Evolutionary conservation across 352 stramenopile genomes (phyloP), one percentile per base, ranked within the genome.

Genomic region (Phytopythium helicoides): DNA sequence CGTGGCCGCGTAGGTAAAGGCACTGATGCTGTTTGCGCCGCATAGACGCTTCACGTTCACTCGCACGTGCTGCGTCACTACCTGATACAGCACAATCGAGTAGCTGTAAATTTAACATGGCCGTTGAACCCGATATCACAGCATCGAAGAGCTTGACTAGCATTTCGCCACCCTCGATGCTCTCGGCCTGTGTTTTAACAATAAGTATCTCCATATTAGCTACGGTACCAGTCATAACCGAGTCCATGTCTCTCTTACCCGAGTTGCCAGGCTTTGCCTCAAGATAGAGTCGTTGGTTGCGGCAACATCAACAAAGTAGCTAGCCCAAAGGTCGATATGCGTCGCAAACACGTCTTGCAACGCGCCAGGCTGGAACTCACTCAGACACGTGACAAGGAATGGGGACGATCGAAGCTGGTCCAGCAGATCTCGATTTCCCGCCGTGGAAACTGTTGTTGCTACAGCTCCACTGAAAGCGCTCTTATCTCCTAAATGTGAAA

Each of bases 261-360:
- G 40, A 66, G 63, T 3, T 71, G 73, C 41, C 12, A 92, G 36
- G 21, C 63, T 73, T 18, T 89, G 78, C 16, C 67, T 59, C 16
- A 92, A 53, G 26, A 92, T 65, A 31, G 44, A 41, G n/a, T 88
- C 76, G 48, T 83, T 73, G 0, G 68, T 70, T 11, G 70, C 52
- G 14, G 81, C 69, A 1, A 72, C 64, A 34, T 92, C 73, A 3
- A 89, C 68, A 39, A 92, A 86, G 47, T 79, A 92, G 22, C 78
- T 69, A 11, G 60, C 60, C 81, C 81, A 92, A 1, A 70, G 71
- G 21, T 85, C 76, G 7, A 87, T 42, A 48, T 92, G 76, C 3
- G 65, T 71, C 15, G 71, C 53, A 25, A 92, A 71, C n/a, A 92
- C 63, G 39, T 89, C 80, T 37, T 86, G 73, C 9, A 92, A 55